phyloP scores from a whole-genome alignment of 2,329 filamentous ascomycete species.

The Claviceps spartinae region DNA sequence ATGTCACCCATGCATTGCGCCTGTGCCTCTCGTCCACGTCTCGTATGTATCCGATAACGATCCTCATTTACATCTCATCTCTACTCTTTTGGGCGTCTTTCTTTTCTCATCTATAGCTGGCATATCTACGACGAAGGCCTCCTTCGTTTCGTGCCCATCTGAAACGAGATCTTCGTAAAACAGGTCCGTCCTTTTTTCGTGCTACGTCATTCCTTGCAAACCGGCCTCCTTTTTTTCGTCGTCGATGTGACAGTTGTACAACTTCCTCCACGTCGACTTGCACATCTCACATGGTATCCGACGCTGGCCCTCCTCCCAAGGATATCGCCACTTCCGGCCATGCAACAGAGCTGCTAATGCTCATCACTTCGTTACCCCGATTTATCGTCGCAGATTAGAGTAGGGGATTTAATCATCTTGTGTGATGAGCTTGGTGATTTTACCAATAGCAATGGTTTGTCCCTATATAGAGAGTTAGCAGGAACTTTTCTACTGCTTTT shows the following conservation, averaged over 20 bases:
- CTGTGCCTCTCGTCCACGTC: no score
- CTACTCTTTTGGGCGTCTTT: not conserved
- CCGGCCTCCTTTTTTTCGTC: constrained; percentile 2
- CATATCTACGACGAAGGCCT: not conserved
- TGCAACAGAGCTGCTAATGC: not conserved
- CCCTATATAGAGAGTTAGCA: constrained; percentile 41
- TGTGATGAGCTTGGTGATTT: constrained; percentile 78
- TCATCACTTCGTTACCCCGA: not conserved
- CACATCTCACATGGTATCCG: not conserved
- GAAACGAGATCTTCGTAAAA: not conserved
- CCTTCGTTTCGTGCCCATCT: not conserved
- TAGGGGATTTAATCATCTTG: constrained; percentile 11
- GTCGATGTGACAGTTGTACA: not conserved
- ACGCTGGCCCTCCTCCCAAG: not conserved
- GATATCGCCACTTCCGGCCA: not conserved
- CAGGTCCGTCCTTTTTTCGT: not conserved
- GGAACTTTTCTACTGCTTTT: not conserved
- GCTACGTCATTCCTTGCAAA: not conserved
- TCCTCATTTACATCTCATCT: not conserved
- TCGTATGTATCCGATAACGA: no score
- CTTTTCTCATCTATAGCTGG: not conserved
- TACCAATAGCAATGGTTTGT: constrained; percentile 98
- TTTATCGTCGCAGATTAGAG: not conserved
- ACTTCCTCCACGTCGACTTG: not conserved
- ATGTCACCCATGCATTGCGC: no score